phyloP scores from a whole-genome alignment of 192 early-diverging fungal genomes.

The Coemansia aciculifera region DNA sequence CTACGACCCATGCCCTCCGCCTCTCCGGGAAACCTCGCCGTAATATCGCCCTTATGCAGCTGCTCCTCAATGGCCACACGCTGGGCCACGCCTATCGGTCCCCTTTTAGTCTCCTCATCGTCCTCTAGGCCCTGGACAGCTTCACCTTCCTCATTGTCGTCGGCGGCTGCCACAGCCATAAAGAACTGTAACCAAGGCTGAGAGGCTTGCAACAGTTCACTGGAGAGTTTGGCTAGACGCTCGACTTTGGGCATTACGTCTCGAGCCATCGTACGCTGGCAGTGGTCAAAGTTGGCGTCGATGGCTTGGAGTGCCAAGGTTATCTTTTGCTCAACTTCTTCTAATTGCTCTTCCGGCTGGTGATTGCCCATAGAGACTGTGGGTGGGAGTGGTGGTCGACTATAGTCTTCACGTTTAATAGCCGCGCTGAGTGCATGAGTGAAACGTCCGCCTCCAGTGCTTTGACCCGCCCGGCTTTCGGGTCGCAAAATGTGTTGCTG shows the following conservation, averaged over 20 bases:
- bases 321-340: slow-evolving; percentile 56
- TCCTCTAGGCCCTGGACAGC: background rate
- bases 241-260: slow-evolving; percentile 55
- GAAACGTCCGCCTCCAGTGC: slow-evolving; percentile 27
- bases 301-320: slow-evolving; percentile 49
- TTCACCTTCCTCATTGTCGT: slow-evolving; percentile 11
- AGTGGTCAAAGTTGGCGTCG: slow-evolving; percentile 55
- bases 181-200: slow-evolving; percentile 57
- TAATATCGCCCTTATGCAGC: slow-evolving; percentile 38
- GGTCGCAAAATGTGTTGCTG: slow-evolving; percentile 24
- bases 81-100: slow-evolving; percentile 24
- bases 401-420: slow-evolving; percentile 31
- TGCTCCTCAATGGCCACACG: slow-evolving; percentile 32
- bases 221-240: slow-evolving; percentile 35
- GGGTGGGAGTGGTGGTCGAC: slow-evolving; percentile 20
- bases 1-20: background rate
- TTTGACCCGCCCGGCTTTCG: slow-evolving; percentile 25
- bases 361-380: background rate
- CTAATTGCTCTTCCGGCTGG: slow-evolving; percentile 41
- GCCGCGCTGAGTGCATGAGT: slow-evolving; percentile 38
- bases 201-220: slow-evolving; percentile 47
- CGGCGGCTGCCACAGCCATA: slow-evolving; percentile 47
- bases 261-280: slow-evolving; percentile 51
- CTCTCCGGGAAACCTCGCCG: slow-evolving; percentile 41
- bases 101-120: slow-evolving; percentile 20